Percentiles rank a stretch among this genome's conserved stretches.
Evolutionary conservation across 2,329 filamentous ascomycete genomes (phyloP).

Genomic region (Cytospora leucostoma): DNA sequence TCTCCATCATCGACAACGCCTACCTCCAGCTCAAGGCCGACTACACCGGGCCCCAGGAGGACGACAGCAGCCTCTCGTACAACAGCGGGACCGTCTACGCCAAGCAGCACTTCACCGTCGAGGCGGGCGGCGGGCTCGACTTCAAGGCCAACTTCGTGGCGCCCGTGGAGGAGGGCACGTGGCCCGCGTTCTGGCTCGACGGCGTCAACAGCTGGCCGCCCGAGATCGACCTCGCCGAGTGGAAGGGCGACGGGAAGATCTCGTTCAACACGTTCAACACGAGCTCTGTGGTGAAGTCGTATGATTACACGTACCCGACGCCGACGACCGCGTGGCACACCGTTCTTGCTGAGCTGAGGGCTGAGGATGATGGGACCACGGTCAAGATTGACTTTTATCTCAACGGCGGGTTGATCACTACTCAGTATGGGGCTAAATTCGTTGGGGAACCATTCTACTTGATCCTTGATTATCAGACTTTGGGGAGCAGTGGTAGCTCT

Average conservation of each 20-base stretch:
- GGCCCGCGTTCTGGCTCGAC: slow-evolving; percentile 60
- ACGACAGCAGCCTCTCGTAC: slow-evolving; percentile 48
- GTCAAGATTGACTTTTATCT: slow-evolving; percentile 54
- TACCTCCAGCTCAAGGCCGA: slow-evolving; percentile 48
- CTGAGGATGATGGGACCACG: slow-evolving; percentile 49
- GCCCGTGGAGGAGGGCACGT: slow-evolving; percentile 46
- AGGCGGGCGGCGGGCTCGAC: slow-evolving; percentile 41
- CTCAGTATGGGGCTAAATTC: slow-evolving; percentile 49
- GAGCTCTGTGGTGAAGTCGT: slow-evolving; percentile 44
- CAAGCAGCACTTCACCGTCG: slow-evolving; percentile 42
- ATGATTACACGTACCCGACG: slow-evolving; percentile 48
- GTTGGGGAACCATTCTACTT: slow-evolving; percentile 46
- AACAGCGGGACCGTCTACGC: slow-evolving; percentile 46
- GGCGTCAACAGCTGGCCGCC: slow-evolving; percentile 55
- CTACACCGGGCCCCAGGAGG: slow-evolving; percentile 42
- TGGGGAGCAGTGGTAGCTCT: slow-evolving; percentile 28
- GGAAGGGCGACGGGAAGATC: slow-evolving; percentile 56
- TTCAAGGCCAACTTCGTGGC: slow-evolving; percentile 43
- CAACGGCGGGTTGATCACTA: slow-evolving; percentile 48
- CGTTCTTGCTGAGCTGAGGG: slow-evolving; percentile 50
- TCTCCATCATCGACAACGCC: slow-evolving; percentile 42
- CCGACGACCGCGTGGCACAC: slow-evolving; percentile 48
- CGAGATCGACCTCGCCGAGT: slow-evolving; percentile 59
- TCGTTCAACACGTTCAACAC: slow-evolving; percentile 55
- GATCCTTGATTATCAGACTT: slow-evolving; percentile 32